Conservation (phyloP, 2,329 filamentous ascomycete species). For the Beauveria varroae region DNA sequence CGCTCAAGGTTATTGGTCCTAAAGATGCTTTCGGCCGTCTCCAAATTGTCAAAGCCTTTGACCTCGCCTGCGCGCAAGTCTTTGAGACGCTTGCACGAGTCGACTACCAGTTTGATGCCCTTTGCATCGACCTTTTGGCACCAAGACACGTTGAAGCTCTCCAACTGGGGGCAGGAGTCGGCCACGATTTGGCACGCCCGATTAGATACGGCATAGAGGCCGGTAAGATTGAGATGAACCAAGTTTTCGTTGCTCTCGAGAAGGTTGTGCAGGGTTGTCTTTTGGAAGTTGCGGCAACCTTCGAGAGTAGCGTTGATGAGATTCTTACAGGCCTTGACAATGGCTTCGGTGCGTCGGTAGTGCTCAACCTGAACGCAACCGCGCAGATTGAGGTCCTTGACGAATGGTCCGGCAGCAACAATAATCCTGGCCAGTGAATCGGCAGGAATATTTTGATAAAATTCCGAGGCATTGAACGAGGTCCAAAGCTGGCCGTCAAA, state of each 20-base stretch:
- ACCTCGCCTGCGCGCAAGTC: conserved; percentile 81
- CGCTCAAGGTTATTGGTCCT: conserved; percentile 73
- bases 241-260: conserved; percentile 67
- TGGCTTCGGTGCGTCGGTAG: conserved; percentile 66
- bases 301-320: conserved; percentile 82
- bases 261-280: conserved; percentile 69
- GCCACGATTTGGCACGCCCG: conserved; percentile 80
- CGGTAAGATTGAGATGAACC: conserved; percentile 79
- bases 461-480: conserved; percentile 73
- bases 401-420: conserved; percentile 75
- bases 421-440: conserved; percentile 81
- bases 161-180: conserved; percentile 70
- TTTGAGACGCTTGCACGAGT: conserved; percentile 62
- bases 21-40: conserved; percentile 69
- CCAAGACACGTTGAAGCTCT: conserved; percentile 86
- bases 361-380: conserved; percentile 87
- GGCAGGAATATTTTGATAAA: conserved; percentile 80
- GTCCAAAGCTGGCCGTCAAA: conserved; percentile 95
- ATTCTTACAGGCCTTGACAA: conserved; percentile 80
- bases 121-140: conserved; percentile 77
- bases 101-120: conserved; percentile 65
- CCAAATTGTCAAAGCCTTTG: conserved; percentile 65
- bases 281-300: conserved; percentile 78
- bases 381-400: conserved; percentile 81
- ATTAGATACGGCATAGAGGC: conserved; percentile 72